Evolutionary conservation across 202 grass and related monocot genomes (phyloP).

Genomic region (Digitaria exilis): DNA sequence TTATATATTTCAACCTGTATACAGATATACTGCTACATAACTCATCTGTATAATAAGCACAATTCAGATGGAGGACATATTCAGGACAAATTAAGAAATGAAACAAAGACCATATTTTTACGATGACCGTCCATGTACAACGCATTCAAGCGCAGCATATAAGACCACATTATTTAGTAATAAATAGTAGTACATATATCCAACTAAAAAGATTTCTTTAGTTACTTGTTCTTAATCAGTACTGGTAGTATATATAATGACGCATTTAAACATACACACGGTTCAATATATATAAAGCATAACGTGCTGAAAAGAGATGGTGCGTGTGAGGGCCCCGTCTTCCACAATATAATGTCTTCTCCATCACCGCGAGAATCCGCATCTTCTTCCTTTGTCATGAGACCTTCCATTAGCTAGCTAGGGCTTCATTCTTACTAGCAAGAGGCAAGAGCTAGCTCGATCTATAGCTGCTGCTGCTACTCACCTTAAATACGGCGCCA

Average conservation of each 20-base stretch:
- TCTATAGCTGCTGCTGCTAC: neutral
- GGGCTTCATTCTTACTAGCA: constrained; percentile 3
- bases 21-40: too few relatives aligned
- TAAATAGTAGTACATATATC: neutral
- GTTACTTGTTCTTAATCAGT: neutral
- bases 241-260: neutral
- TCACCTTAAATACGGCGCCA: constrained; percentile 29
- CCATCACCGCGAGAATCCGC: constrained; percentile 13
- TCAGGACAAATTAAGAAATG: neutral
- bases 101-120: neutral
- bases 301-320: neutral
- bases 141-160: constrained; percentile 29
- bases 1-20: neutral
- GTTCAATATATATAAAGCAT: neutral
- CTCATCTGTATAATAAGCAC: neutral
- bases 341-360: constrained; percentile 11
- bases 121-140: constrained; percentile 38
- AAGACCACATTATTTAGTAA: neutral
- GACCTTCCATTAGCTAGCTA: constrained; percentile 14
- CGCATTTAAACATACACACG: neutral
- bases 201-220: neutral
- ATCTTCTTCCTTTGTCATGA: constrained; percentile 1
- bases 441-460: neutral
- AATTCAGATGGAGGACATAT: neutral
- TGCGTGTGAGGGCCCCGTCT: neutral